Evolutionary conservation across 139 green algal species (phyloP).

Genomic region (Medakamo hakoo): DNA sequence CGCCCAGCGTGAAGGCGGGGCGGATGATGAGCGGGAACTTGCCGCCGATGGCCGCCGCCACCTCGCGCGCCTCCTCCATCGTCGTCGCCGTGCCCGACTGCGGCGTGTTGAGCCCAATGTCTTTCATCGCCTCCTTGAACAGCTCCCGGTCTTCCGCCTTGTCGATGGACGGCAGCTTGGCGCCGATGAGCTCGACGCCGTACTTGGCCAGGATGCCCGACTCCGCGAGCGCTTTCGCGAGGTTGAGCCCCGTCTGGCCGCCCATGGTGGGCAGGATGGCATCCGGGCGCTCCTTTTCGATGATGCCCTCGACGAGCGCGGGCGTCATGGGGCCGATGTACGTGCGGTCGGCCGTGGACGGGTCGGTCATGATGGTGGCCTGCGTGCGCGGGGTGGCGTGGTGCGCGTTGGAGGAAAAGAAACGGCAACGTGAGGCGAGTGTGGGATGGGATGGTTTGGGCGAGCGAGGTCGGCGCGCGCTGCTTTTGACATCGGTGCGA

Average conservation of each 20-base stretch:
- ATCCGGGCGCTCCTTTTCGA: conserved; percentile 74
- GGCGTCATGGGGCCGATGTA: conserved; percentile 97
- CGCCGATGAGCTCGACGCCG: conserved; percentile 91
- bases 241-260: conserved; percentile 93
- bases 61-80: conserved; percentile 30
- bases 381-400: conserved; percentile 4
- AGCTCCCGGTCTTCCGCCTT: conserved; percentile 91
- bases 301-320: conserved; percentile 73
- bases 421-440: not conserved
- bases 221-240: conserved; percentile 87
- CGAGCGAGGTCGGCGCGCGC: no score
- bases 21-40: conserved; percentile 94
- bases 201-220: conserved; percentile 77
- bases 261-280: conserved; percentile 98
- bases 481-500: no score
- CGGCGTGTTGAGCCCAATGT: conserved; percentile 61
- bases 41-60: conserved; percentile 36
- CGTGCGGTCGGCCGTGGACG: conserved; percentile 86
- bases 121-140: conserved; percentile 64
- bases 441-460: no score
- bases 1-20: conserved; percentile 94
- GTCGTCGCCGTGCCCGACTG: conserved; percentile 22
- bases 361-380: conserved; percentile 99
- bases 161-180: conserved; percentile 97
- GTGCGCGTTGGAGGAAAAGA: not conserved